Evolutionary conservation across 176 grass and related monocot species (phyloP).

Genomic region (Luzula sylvatica): DNA sequence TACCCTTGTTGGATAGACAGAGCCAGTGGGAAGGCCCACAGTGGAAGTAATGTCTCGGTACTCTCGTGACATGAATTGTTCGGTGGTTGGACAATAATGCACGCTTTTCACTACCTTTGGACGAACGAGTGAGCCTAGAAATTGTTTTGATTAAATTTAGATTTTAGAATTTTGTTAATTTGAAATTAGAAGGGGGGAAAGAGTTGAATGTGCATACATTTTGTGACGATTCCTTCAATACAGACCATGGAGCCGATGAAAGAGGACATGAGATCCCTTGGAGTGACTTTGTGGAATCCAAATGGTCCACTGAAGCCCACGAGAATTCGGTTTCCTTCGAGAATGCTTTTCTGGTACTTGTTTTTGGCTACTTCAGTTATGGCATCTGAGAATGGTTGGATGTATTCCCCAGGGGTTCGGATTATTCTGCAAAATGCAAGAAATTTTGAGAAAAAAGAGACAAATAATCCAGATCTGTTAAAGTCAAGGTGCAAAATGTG

Average conservation of each 20-base stretch:
- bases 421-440: conserved; percentile 54
- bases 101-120: conserved; percentile 98
- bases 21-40: conserved; percentile 83
- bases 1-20: conserved; percentile 99
- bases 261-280: conserved; percentile 95
- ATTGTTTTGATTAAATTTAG: background rate
- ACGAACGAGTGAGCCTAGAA: conserved; percentile 71
- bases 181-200: background rate
- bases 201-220: conserved; percentile 41
- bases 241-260: conserved; percentile 98
- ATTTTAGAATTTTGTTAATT: background rate
- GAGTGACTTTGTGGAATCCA: conserved; percentile 89
- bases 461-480: background rate
- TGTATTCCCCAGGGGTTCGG: conserved; percentile 67
- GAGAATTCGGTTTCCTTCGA: conserved; percentile 71
- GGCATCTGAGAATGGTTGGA: conserved; percentile 82
- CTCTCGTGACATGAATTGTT: conserved; percentile 49
- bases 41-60: conserved; percentile 93
- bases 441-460: background rate
- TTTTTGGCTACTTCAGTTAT: conserved; percentile 69
- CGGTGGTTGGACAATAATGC: conserved; percentile 75
- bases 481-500: background rate
- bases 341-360: conserved; percentile 65
- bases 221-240: conserved; percentile 93
- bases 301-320: conserved; percentile 89